These are phyloP conservation scores for Camelina hispida DNA, from an alignment of 345 rosid species.

Conservation along the genomic window DNA sequence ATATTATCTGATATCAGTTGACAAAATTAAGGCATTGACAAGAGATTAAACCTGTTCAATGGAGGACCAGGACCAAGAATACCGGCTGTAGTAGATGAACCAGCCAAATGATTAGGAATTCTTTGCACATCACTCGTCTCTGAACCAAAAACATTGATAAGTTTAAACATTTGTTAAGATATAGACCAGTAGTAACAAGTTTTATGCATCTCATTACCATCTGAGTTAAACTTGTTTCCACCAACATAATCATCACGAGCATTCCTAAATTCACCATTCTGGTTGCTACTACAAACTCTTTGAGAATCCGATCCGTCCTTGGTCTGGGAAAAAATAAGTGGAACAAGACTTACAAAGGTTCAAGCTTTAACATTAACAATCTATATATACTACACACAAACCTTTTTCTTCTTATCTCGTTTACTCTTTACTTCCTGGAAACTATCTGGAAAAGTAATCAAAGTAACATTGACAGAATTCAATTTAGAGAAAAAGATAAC, in stretches of 20 bases:
- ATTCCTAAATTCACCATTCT: constrained; percentile 34
- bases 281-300: constrained; percentile 54
- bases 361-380: not conserved
- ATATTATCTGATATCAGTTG: not conserved
- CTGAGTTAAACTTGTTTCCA: constrained; percentile 47
- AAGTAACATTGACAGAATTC: constrained; percentile 2
- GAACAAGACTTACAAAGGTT: not conserved
- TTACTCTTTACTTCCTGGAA: constrained; percentile 84
- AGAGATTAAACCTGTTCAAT: constrained; percentile 4
- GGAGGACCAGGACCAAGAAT: not conserved
- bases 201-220: constrained; percentile 50
- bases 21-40: not conserved
- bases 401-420: constrained; percentile 80
- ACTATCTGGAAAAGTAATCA: constrained; percentile 54
- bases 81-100: constrained; percentile 22
- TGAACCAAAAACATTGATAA: constrained; percentile 20
- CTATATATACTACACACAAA: constrained; percentile 32
- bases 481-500: not conserved
- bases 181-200: not conserved
- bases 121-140: constrained; percentile 27
- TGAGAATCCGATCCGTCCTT: constrained; percentile 48
- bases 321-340: not conserved
- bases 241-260: constrained; percentile 46
- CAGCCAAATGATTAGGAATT: constrained; percentile 11
- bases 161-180: constrained; percentile 18